phyloP scores from a whole-genome alignment of 1,139 yeast species.

The Nakaseomyces kungkrabaensis region DNA sequence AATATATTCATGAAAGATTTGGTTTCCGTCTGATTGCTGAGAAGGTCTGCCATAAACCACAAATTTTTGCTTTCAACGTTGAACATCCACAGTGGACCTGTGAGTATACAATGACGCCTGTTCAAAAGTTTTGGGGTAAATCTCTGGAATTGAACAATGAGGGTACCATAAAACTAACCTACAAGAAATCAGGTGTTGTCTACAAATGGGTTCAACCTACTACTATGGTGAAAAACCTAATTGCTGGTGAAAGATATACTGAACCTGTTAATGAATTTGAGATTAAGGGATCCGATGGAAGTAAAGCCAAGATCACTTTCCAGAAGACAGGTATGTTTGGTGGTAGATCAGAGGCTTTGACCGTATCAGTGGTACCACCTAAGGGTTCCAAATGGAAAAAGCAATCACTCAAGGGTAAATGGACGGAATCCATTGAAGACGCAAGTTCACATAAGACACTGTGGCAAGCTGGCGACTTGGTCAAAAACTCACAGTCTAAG shows the following conservation, averaged over 20 bases:
- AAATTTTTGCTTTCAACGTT: conserved; percentile 67
- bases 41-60: conserved; percentile 76
- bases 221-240: conserved; percentile 69
- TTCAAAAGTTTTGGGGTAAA: conserved; percentile 93
- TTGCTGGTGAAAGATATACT: conserved; percentile 92
- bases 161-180: conserved; percentile 52
- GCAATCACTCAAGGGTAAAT: conserved; percentile 22
- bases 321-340: conserved; percentile 67
- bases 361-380: conserved; percentile 39
- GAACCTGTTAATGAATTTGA: conserved; percentile 73
- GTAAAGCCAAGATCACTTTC: conserved; percentile 61
- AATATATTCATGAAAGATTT: conserved; percentile 67
- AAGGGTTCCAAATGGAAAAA: conserved; percentile 17
- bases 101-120: conserved; percentile 64
- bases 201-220: conserved; percentile 79
- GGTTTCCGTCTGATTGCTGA: conserved; percentile 65
- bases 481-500: conserved; percentile 49
- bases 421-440: conserved; percentile 25
- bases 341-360: conserved; percentile 76
- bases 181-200: conserved; percentile 55
- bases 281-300: conserved; percentile 58
- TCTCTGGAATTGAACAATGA: conserved; percentile 71
- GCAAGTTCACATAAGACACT: conserved; percentile 31
- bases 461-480: conserved; percentile 35
- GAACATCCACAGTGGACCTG: conserved; percentile 73